Evolutionary conservation across 176 grass and related monocot genomes (phyloP), one percentile per base, ranked within the genome.

Genomic region (Pontederia paniculata): DNA sequence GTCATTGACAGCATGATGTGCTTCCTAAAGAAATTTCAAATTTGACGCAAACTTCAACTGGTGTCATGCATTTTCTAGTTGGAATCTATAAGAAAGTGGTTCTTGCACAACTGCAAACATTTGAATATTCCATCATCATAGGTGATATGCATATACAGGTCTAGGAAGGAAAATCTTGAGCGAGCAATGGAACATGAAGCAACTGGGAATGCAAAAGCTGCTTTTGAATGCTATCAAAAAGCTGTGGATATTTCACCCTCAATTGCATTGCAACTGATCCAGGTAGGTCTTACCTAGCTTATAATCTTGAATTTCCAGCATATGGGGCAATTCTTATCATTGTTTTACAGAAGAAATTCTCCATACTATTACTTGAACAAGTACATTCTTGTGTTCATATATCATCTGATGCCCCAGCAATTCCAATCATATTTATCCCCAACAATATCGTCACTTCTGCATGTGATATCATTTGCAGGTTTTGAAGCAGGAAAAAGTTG

Each of bases 171-270:
- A 76, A 96, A 89, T 76, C 76, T 96, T 65, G 85, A 86, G 65
- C 84, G 82, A 65, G 90, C 90, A 54, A 78, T 62, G 73, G 82
- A 81, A 78, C 85, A 96, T 81, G 90, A 96, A 71, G 70, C 82
- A 71, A 65, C 82, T 58, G 90, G 90, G 18, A 96, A 96, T 78
- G 81, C 85, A 17, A 69, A 76, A 73, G 85, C 82, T 70, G 85
- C 90, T 67, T 96, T 76, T 71, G 64, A 84, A 73, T 89, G 85
- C 48, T 96, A 96, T 63, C 90, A 96, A 65, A 96, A 96, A 67
- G 90, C 90, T 83, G 90, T 96, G 16, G 90, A 96, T 62, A 96
- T 96, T 73, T 86, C 90, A 64, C 90, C 90, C 44, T 76, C 68
- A 69, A 89, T 89, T 73, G 90, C 90, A 60, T 83, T 67, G 61